These are phyloP conservation scores for Colletotrichum viniferum DNA, from an alignment of 2,329 filamentous ascomycete genomes.

Conservation along the genomic window DNA sequence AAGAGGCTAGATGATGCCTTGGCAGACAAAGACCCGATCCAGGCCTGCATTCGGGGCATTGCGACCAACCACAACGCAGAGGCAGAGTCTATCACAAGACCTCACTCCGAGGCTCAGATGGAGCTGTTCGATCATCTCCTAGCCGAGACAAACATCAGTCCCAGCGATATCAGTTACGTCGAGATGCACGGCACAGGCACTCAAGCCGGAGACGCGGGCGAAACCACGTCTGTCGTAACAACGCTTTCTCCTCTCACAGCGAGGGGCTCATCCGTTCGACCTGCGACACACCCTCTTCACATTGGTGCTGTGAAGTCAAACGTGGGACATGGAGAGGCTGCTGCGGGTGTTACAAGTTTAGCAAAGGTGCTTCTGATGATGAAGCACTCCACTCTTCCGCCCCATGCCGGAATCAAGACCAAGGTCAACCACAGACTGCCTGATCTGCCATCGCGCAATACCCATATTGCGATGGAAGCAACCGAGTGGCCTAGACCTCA, in stretches of 20 bases:
- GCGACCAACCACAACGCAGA: constrained; percentile 44
- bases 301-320: constrained; percentile 27
- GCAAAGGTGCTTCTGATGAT: constrained; percentile 17
- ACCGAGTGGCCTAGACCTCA: constrained; percentile 51
- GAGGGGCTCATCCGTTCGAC: not conserved
- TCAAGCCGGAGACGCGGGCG: constrained; percentile 26
- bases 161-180: constrained; percentile 42
- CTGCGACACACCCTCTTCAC: constrained; percentile 21
- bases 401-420: constrained; percentile 68
- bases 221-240: constrained; percentile 23
- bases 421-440: constrained; percentile 66
- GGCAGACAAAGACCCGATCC: constrained; percentile 36
- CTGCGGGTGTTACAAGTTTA: constrained; percentile 15
- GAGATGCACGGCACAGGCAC: constrained; percentile 49
- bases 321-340: constrained; percentile 19
- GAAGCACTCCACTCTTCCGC: constrained; percentile 14
- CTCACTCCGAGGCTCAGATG: constrained; percentile 33
- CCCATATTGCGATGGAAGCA: constrained; percentile 60
- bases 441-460: constrained; percentile 58
- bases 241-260: not conserved
- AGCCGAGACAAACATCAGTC: constrained; percentile 21
- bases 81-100: constrained; percentile 44
- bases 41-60: constrained; percentile 40
- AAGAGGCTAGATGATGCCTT: constrained; percentile 46
- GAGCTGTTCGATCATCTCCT: constrained; percentile 38